Conservation (phyloP, 352 stramenopile genomes). For the Globisporangium orthogonon region DNA sequence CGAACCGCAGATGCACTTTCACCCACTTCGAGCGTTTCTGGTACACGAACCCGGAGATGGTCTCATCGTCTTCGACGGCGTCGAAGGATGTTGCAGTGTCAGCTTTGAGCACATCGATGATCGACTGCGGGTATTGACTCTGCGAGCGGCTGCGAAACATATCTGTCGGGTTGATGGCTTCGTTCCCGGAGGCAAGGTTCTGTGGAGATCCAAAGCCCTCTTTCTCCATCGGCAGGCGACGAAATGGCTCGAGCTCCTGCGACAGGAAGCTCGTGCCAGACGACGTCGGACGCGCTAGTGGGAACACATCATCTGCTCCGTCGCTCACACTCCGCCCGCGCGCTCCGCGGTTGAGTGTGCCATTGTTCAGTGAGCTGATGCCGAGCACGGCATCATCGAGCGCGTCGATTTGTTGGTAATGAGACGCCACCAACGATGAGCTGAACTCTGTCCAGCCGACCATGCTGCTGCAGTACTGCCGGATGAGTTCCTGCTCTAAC, state of each 20-base stretch:
- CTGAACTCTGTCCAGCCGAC: slow-evolving; percentile 59
- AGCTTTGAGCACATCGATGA: slow-evolving; percentile 60
- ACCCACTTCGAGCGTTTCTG: slow-evolving; percentile 73
- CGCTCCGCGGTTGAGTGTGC: slow-evolving; percentile 9
- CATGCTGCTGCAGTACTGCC: slow-evolving; percentile 61
- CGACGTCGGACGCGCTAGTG: slow-evolving; percentile 42
- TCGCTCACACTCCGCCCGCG: slow-evolving; percentile 27
- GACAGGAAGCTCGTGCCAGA: slow-evolving; percentile 66
- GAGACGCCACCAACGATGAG: slow-evolving; percentile 55
- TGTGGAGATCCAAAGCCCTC: slow-evolving; percentile 61
- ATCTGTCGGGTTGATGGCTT: slow-evolving; percentile 54
- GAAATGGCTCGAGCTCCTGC: slow-evolving; percentile 55
- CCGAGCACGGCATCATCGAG: slow-evolving; percentile 39
- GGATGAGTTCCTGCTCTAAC: slow-evolving; percentile 71
- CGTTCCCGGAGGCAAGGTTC: slow-evolving; percentile 48
- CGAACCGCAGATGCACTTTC: slow-evolving; percentile 63
- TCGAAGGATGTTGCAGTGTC: slow-evolving; percentile 56
- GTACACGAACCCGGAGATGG: slow-evolving; percentile 56
- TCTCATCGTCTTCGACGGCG: slow-evolving; percentile 41
- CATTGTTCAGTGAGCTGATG: slow-evolving; percentile 13
- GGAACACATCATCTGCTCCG: slow-evolving; percentile 42
- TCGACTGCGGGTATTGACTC: slow-evolving; percentile 63
- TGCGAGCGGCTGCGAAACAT: slow-evolving; percentile 70
- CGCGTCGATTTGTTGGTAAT: slow-evolving; percentile 75
- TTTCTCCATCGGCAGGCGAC: slow-evolving; percentile 58